Conservation (phyloP, 1,284 basidiomycete species). For the Ceratorhiza oryzae-sativae region DNA sequence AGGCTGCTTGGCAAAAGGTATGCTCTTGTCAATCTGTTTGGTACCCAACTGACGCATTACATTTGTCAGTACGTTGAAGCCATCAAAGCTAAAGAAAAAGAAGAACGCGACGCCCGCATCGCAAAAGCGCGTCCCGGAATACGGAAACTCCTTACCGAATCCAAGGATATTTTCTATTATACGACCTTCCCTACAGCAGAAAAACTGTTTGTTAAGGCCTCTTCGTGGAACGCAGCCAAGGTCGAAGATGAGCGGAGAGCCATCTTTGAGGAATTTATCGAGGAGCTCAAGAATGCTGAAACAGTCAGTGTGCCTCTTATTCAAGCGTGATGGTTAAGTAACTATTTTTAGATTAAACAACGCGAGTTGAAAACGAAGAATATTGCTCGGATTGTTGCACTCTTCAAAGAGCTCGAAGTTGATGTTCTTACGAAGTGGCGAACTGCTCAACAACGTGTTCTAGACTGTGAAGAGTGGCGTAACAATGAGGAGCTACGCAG, state of each 20-base stretch:
- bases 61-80: slow-evolving; percentile 69
- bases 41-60: slow-evolving; percentile 40
- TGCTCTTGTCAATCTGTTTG: slow-evolving; percentile 42
- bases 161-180: slow-evolving; percentile 86
- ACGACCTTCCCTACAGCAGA: slow-evolving; percentile 88
- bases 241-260: slow-evolving; percentile 82
- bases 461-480: slow-evolving; percentile 79
- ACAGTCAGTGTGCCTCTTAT: slow-evolving; percentile 63
- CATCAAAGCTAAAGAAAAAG: slow-evolving; percentile 71
- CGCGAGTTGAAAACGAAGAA: slow-evolving; percentile 76
- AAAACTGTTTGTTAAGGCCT: slow-evolving; percentile 79
- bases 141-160: slow-evolving; percentile 81
- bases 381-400: slow-evolving; percentile 74
- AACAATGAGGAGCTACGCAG: slow-evolving; percentile 74
- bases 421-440: slow-evolving; percentile 91
- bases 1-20: slow-evolving; percentile 90
- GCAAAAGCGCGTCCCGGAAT: slow-evolving; percentile 83
- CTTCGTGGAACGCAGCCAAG: slow-evolving; percentile 85
- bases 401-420: slow-evolving; percentile 84
- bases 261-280: slow-evolving; percentile 89
- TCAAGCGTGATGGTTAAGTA: neutral
- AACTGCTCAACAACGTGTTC: slow-evolving; percentile 75
- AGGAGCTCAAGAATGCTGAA: slow-evolving; percentile 83
- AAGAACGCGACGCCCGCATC: slow-evolving; percentile 80
- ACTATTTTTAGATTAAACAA: slow-evolving; percentile 67